phyloP scores from a whole-genome alignment of 495 filamentous ascomycete species.

The Astrothelium subdiscretum region DNA sequence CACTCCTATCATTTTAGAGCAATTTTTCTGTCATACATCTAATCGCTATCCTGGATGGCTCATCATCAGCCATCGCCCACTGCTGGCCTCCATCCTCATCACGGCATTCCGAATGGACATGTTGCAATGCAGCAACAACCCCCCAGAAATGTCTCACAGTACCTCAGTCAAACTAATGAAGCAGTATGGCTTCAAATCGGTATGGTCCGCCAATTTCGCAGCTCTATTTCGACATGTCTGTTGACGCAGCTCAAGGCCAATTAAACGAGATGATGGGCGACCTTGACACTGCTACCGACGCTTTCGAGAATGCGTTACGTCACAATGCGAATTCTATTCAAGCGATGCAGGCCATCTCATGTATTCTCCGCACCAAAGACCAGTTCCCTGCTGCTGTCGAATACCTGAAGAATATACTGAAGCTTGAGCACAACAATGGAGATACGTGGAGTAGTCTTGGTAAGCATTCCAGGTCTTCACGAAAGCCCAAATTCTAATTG shows the following conservation, averaged over 20 bases:
- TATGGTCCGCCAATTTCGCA: conserved; percentile 33
- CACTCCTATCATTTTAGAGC: not conserved
- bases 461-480: conserved; percentile 27
- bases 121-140: conserved; percentile 26
- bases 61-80: conserved; percentile 25
- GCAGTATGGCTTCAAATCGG: conserved; percentile 89
- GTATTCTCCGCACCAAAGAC: conserved; percentile 81
- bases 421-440: conserved; percentile 77
- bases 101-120: conserved; percentile 14
- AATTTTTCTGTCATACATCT: not conserved
- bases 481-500: not conserved
- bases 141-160: conserved; percentile 45
- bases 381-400: conserved; percentile 91
- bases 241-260: conserved; percentile 44
- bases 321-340: conserved; percentile 83
- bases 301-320: conserved; percentile 79
- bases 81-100: conserved; percentile 17
- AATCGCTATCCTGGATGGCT: not conserved
- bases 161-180: conserved; percentile 61
- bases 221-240: conserved; percentile 1
- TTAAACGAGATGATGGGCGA: conserved; percentile 83
- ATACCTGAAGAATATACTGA: conserved; percentile 81
- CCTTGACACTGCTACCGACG: conserved; percentile 71
- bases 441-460: conserved; percentile 95
- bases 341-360: conserved; percentile 89